Conservation (phyloP, 805 yeast genomes). For the Kodamaea hsintzibuensis region DNA sequence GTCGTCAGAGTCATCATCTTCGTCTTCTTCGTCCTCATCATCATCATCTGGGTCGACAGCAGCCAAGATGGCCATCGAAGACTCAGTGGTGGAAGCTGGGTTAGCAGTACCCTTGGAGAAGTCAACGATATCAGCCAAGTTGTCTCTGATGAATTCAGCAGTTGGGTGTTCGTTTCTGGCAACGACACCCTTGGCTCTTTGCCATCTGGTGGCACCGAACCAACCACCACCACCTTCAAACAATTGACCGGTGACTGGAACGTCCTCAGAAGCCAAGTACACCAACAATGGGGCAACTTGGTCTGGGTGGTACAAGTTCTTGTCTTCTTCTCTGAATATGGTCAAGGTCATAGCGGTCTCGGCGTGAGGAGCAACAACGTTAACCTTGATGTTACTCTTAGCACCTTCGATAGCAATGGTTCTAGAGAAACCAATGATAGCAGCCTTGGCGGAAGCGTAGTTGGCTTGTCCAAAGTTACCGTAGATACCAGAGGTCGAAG, state of each 20-base stretch:
- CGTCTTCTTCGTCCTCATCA: constrained; percentile 44
- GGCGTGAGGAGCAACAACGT: constrained; percentile 94
- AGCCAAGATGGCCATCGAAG: constrained; percentile 74
- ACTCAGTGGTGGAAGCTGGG: constrained; percentile 67
- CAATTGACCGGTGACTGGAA: constrained; percentile 71
- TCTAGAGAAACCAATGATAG: constrained; percentile 79
- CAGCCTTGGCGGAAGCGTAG: constrained; percentile 92
- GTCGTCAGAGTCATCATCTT: constrained; percentile 35
- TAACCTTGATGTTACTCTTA: constrained; percentile 69
- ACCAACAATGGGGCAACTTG: constrained; percentile 91
- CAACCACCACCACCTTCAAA: constrained; percentile 97
- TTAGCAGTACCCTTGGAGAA: constrained; percentile 56
- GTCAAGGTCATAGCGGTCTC: constrained; percentile 97
- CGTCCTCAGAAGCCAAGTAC: constrained; percentile 72
- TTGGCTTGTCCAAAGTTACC: constrained; percentile 98
- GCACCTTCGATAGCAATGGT: constrained; percentile 92
- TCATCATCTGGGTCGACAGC: constrained; percentile 54
- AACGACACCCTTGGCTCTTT: constrained; percentile 84
- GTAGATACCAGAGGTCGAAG: constrained; percentile 95
- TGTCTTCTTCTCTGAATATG: constrained; percentile 75
- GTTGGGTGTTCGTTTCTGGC: constrained; percentile 52
- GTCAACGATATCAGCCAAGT: constrained; percentile 67
- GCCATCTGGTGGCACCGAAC: constrained; percentile 94
- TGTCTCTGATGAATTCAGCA: constrained; percentile 70
- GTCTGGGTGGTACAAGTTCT: constrained; percentile 80